Evolutionary conservation across 208 protist species (phyloP).

Genomic region (Histomonas meleagridis): DNA sequence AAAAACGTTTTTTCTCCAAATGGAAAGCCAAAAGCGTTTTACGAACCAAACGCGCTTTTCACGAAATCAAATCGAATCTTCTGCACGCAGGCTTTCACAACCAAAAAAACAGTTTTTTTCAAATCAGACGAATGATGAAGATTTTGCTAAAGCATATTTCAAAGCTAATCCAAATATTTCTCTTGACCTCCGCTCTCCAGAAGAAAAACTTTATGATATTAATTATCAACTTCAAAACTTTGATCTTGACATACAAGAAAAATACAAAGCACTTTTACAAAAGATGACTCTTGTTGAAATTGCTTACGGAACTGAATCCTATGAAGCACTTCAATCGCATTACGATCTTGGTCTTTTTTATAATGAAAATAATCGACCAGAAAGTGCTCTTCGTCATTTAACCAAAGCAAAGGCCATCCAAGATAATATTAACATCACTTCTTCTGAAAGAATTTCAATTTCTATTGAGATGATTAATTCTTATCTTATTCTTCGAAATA

Average conservation of each 20-base stretch:
- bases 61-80: too few species aligned
- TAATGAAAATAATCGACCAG: not conserved
- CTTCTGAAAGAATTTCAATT: not conserved
- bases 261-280: not conserved
- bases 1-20: too few species aligned
- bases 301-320: not conserved
- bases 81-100: too few species aligned
- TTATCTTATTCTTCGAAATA: not conserved
- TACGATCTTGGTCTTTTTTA: not conserved
- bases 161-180: not conserved
- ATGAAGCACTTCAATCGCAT: not conserved
- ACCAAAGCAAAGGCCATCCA: not conserved
- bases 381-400: not conserved
- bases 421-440: not conserved
- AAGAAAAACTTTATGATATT: slow-evolving; percentile 33
- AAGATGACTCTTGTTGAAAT: not conserved
- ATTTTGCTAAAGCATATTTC: not conserved
- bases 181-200: not conserved
- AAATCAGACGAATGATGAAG: too few species aligned
- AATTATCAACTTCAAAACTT: not conserved
- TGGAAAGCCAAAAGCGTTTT: too few species aligned
- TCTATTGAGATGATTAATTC: not conserved
- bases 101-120: too few species aligned
- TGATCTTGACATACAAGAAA: not conserved
- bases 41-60: too few species aligned